Evolutionary conservation across 306 rosid species (phyloP).

Genomic region (Malus fusca): DNA sequence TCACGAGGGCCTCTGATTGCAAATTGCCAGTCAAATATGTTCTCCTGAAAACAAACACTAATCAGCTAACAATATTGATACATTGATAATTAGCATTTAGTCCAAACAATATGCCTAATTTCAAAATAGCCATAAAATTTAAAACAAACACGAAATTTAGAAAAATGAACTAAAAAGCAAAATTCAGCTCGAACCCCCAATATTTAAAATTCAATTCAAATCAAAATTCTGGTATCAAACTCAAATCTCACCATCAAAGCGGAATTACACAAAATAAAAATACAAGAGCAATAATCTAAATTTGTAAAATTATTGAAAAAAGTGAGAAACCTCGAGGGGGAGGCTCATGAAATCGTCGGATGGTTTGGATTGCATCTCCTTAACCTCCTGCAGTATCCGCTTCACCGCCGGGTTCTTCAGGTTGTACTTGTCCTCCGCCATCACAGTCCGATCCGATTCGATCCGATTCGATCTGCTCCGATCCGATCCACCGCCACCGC

Average conservation of each 20-base stretch:
- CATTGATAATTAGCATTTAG: background rate
- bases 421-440: constrained; percentile 85
- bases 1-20: constrained; percentile 72
- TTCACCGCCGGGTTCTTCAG: constrained; percentile 85
- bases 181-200: constrained; percentile 3
- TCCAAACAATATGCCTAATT: background rate
- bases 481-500: background rate
- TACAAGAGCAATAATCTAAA: background rate
- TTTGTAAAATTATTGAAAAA: too few relatives aligned
- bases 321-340: constrained; percentile 70
- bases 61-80: background rate
- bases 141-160: background rate
- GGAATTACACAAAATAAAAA: background rate
- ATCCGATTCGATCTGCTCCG: background rate
- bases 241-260: background rate
- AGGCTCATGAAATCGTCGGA: constrained; percentile 93
- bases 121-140: background rate
- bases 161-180: background rate
- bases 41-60: constrained; percentile 48
- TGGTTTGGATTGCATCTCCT: constrained; percentile 92
- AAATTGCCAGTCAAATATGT: constrained; percentile 94
- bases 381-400: constrained; percentile 88
- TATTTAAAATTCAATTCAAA: background rate
- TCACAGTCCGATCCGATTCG: constrained; percentile 4
- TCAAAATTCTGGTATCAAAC: background rate